A percentile compares a stretch with the other conserved stretches of the same genome.
Conservation (phyloP, 176 grass and related monocot species). For the Carex kokanica region DNA sequence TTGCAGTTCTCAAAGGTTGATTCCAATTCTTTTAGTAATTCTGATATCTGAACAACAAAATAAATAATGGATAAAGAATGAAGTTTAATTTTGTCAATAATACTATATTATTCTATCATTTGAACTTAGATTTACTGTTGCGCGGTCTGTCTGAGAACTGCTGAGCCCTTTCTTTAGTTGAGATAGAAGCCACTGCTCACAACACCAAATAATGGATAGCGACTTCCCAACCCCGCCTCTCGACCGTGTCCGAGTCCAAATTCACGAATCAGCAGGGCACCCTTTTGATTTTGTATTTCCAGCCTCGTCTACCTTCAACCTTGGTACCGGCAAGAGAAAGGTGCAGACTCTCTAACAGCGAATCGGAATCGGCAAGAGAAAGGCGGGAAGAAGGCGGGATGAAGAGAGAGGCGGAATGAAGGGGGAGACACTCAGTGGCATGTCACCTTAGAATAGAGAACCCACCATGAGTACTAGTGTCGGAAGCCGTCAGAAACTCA, state of each 20-base stretch:
- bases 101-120: neutral
- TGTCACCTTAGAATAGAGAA: constrained; percentile 80
- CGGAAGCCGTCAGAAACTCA: constrained; percentile 84
- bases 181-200: constrained; percentile 1
- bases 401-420: no score
- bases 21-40: constrained; percentile 2
- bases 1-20: neutral
- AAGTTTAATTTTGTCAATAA: no score
- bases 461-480: constrained; percentile 81
- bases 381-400: no score
- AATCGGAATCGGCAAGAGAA: no score
- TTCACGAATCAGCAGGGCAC: no score
- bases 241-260: no score
- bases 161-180: neutral
- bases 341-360: no score
- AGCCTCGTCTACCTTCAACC: no score
- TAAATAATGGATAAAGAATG: neutral
- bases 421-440: constrained; percentile 69
- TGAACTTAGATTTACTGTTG: neutral
- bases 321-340: no score
- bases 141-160: neutral
- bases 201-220: no score
- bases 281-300: no score
- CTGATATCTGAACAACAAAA: neutral
- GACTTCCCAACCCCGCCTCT: no score